Evolutionary conservation across 768 basidiomycete species (phyloP).

Genomic region (Suillus subluteus): DNA sequence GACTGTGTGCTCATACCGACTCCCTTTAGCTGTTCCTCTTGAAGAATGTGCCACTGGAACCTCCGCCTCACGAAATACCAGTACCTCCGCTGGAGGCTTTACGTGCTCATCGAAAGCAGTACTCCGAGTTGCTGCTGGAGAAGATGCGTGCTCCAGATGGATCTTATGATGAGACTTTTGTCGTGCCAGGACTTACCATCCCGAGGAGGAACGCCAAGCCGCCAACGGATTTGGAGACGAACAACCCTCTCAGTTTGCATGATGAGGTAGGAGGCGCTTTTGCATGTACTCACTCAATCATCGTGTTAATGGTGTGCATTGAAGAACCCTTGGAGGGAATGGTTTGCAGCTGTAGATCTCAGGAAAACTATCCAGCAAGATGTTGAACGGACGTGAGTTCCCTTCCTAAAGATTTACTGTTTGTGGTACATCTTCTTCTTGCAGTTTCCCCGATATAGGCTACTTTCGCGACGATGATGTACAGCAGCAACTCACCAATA

Average conservation of each 20-base stretch:
- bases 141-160: constrained; percentile 88
- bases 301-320: background rate
- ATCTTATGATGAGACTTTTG: constrained; percentile 71
- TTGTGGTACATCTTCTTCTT: background rate
- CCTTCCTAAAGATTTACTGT: constrained; percentile 9
- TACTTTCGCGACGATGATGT: constrained; percentile 84
- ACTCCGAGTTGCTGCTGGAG: constrained; percentile 59
- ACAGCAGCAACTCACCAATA: constrained; percentile 80
- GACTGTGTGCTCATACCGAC: constrained; percentile 25
- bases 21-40: constrained; percentile 66
- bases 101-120: constrained; percentile 55
- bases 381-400: constrained; percentile 89
- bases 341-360: constrained; percentile 89
- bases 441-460: constrained; percentile 91
- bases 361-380: constrained; percentile 91
- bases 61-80: constrained; percentile 42
- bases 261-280: constrained; percentile 53
- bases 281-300: background rate
- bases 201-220: constrained; percentile 35
- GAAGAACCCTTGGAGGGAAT: constrained; percentile 94
- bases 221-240: constrained; percentile 58
- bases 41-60: constrained; percentile 58
- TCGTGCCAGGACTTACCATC: constrained; percentile 52
- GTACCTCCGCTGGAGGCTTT: constrained; percentile 46
- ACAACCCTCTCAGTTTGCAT: constrained; percentile 83